Evolutionary conservation across 176 grass and related monocot species (phyloP), one percentile per base, ranked within the genome.

Genomic region (Tillandsia leiboldiana): DNA sequence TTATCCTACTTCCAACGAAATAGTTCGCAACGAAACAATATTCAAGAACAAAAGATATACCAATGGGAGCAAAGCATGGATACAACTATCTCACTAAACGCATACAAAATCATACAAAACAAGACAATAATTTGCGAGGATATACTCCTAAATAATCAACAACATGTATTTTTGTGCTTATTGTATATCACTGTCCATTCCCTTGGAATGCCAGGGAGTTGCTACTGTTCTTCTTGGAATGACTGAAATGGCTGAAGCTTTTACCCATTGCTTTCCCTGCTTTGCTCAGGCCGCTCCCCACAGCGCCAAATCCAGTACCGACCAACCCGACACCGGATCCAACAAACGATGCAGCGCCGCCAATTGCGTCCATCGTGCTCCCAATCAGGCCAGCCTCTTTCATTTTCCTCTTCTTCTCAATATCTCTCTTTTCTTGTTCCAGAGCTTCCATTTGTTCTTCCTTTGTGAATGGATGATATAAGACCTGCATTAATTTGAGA

Each of bases 351-450:
- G 88, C 88, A 10, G 88, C 88, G 0, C 91, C 91, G 65, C 91
- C 88, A 68, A 97, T 26, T 11, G 93, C 94, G 77, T 97, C 94
- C 94, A 97, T 92, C 11, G 94, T 90, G 71, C 89, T 90, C 59
- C 94, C 94, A 58, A 97, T 92, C 52, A 97, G 15, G 12, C 94
- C 94, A 8, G 77, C 86, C 71, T 97, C 74, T 78, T 92, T 92
- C 79, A 97, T 51, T 53, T 81, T 88, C 79, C 81, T 90, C 73
- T 81, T 90, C 80, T 97, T 84, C 77, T 97, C 94, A 63, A 92
- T 62, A 58, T 58, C 77, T 82, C 23, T 78, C 66, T 92, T 97
- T 63, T 97, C 94, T 29, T 69, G 63, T 72, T 87, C 86, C 48
- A 90, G 66, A 26, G 82, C 89, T 72, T 77, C 77, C 15, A 90